Evolutionary conservation across 1,284 basidiomycete species (phyloP).

Genomic region (Dichomitus squalens): DNA sequence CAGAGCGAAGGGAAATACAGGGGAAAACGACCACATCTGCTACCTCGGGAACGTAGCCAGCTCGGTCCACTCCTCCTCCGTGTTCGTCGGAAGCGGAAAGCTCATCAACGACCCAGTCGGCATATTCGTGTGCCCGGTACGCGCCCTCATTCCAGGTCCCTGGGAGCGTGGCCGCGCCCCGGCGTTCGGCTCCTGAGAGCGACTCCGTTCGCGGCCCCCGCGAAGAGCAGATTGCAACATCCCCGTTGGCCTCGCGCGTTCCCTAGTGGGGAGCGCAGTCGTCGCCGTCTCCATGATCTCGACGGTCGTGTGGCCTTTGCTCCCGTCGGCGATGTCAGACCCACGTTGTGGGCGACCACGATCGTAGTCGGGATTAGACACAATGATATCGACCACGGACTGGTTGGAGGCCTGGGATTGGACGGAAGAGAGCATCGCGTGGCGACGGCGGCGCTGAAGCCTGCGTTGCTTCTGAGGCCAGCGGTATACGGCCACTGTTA

Average conservation of each 20-base stretch:
- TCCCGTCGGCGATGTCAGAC: background rate
- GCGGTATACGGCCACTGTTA: slow-evolving; percentile 29
- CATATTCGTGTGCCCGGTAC: background rate
- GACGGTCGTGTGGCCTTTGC: background rate
- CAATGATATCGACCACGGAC: background rate
- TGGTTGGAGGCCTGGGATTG: background rate
- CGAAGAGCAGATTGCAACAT: background rate
- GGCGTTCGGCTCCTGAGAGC: background rate
- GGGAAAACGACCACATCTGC: too few species aligned
- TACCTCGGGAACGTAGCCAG: background rate
- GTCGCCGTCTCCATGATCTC: background rate
- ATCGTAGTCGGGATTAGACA: background rate
- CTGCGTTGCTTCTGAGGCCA: slow-evolving; percentile 26
- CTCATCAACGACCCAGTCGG: background rate
- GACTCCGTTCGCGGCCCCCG: background rate
- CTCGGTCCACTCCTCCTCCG: background rate
- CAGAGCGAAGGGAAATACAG: too few species aligned
- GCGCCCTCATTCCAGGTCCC: background rate
- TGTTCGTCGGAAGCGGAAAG: background rate
- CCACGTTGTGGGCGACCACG: background rate
- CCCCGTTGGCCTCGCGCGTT: background rate
- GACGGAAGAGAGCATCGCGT: background rate
- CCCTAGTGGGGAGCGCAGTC: background rate
- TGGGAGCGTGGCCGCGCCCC: background rate
- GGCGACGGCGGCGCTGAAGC: slow-evolving; percentile 13